Evolutionary conservation across 805 yeast species (phyloP).

Genomic region (Helenozyma rhizophorensis): DNA sequence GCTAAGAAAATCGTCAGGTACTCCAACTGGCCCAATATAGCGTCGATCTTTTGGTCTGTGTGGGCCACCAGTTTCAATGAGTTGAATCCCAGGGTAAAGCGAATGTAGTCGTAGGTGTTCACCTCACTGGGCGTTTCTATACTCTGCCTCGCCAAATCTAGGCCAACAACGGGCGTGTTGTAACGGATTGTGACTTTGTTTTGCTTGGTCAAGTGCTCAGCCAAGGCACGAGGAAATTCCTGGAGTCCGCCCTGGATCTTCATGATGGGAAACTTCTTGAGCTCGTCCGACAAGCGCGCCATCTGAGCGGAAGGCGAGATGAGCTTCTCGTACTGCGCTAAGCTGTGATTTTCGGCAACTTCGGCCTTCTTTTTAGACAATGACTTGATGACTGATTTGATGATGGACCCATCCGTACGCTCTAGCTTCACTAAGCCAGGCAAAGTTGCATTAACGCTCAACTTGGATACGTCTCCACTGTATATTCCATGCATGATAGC

Average conservation of each 20-base stretch:
- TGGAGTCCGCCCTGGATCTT: slow-evolving; percentile 55
- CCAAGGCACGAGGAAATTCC: slow-evolving; percentile 44
- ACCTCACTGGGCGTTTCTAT: not conserved
- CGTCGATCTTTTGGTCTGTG: slow-evolving; percentile 4
- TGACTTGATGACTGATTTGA: slow-evolving; percentile 41
- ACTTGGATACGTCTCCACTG: slow-evolving; percentile 60
- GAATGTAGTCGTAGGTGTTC: slow-evolving; percentile 19
- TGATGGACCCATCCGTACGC: slow-evolving; percentile 52
- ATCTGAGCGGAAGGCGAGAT: slow-evolving; percentile 42
- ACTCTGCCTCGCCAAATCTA: slow-evolving; percentile 18
- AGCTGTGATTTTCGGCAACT: slow-evolving; percentile 7
- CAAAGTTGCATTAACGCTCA: slow-evolving; percentile 64
- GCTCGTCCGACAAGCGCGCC: slow-evolving; percentile 23
- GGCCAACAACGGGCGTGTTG: slow-evolving; percentile 18
- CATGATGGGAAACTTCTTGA: slow-evolving; percentile 60
- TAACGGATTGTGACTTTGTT: slow-evolving; percentile 40
- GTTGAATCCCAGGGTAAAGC: slow-evolving; percentile 53
- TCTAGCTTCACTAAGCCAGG: slow-evolving; percentile 57
- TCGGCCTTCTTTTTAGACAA: slow-evolving; percentile 10
- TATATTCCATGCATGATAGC: slow-evolving; percentile 88
- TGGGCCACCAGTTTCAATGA: slow-evolving; percentile 27
- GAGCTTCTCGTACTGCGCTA: slow-evolving; percentile 34
- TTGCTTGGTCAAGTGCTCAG: slow-evolving; percentile 28
- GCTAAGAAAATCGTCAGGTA: slow-evolving; percentile 57
- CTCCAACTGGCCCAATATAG: slow-evolving; percentile 22